Conservation (phyloP, 75 land plant species). For the Ceratopteris richardii region DNA sequence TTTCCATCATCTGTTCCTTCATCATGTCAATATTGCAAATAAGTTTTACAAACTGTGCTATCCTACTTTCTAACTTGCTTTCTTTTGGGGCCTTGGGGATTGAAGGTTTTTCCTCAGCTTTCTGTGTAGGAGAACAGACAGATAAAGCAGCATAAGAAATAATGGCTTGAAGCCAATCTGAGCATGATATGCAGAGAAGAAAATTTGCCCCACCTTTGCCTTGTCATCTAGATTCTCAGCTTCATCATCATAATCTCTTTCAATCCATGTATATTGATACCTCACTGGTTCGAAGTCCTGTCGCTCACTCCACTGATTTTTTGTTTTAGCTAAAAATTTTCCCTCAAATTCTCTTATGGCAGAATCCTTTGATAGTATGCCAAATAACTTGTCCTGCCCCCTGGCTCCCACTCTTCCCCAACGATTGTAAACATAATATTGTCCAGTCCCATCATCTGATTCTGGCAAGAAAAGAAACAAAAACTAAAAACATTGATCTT, state of each 20-base stretch:
- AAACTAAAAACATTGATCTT: not conserved
- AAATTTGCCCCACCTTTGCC: not conserved
- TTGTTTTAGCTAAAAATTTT: constrained; percentile 74
- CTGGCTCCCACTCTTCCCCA: constrained; percentile 97
- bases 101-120: not conserved
- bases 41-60: constrained; percentile 68
- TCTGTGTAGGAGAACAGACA: too few relatives aligned
- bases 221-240: constrained; percentile 7
- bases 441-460: constrained; percentile 43
- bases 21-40: constrained; percentile 90
- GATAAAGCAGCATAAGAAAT: too few relatives aligned
- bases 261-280: constrained; percentile 77
- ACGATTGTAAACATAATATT: constrained; percentile 59
- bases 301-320: constrained; percentile 62
- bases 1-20: constrained; percentile 93
- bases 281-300: constrained; percentile 43
- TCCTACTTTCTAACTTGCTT: constrained; percentile 51
- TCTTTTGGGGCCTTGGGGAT: constrained; percentile 20
- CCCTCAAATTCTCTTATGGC: constrained; percentile 60
- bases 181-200: too few relatives aligned
- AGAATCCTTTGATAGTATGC: constrained; percentile 28
- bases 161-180: too few relatives aligned
- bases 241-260: constrained; percentile 80
- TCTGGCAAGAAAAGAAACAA: constrained; percentile 38
- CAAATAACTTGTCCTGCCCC: constrained; percentile 75